Conservation (phyloP, 2,329 filamentous ascomycete genomes). For the Madurella fahalii region DNA sequence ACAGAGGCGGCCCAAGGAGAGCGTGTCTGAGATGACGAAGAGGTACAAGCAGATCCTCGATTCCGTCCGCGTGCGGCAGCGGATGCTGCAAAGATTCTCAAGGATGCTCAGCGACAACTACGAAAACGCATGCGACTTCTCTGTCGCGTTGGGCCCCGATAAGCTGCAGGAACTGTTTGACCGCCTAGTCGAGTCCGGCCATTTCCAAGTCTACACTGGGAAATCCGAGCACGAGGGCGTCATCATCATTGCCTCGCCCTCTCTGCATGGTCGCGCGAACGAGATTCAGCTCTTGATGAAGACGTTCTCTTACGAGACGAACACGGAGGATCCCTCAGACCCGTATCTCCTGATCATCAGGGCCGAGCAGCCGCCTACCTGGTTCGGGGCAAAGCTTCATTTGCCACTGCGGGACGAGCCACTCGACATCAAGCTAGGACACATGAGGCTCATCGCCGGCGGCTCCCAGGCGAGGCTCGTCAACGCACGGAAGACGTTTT, state of each 20-base stretch:
- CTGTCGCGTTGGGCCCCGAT: constrained; percentile 66
- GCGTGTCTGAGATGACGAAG: constrained; percentile 86
- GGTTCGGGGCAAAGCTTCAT: constrained; percentile 74
- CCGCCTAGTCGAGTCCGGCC: constrained; percentile 72
- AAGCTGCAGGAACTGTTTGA: constrained; percentile 74
- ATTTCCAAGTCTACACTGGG: constrained; percentile 78
- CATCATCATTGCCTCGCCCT: constrained; percentile 80
- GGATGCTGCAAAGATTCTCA: constrained; percentile 94
- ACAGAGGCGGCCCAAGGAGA: constrained; percentile 78
- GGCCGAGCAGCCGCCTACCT: constrained; percentile 72
- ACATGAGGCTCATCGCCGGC: constrained; percentile 82
- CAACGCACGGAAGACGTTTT: constrained; percentile 73
- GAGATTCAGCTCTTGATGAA: constrained; percentile 84
- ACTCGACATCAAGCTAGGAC: constrained; percentile 80
- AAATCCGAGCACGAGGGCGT: constrained; percentile 69
- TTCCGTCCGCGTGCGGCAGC: constrained; percentile 90
- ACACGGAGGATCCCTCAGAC: constrained; percentile 68
- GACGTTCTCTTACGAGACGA: constrained; percentile 54
- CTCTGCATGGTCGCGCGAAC: constrained; percentile 67
- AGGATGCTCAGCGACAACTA: constrained; percentile 88
- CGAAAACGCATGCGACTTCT: constrained; percentile 95
- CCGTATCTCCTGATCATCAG: constrained; percentile 82
- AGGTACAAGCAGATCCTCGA: constrained; percentile 93
- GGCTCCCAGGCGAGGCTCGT: constrained; percentile 75
- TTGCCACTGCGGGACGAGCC: constrained; percentile 71